Evolutionary conservation across 805 yeast species (phyloP).

Genomic region (Helenozyma baotianmanensis): DNA sequence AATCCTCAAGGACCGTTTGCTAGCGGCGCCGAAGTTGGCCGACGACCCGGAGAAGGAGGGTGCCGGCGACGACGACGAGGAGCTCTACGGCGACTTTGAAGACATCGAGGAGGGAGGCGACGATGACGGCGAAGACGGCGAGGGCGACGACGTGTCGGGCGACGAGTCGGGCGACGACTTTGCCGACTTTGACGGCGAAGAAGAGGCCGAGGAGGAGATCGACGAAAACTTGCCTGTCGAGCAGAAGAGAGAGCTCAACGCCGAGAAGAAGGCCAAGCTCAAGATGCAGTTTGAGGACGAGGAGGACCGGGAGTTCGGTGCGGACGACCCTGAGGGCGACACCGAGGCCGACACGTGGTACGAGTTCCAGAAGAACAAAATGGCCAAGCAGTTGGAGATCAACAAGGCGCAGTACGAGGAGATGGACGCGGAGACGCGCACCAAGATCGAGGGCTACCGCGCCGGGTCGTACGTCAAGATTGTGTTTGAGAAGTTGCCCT

Average conservation of each 20-base stretch:
- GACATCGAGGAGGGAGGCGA: constrained; percentile 31
- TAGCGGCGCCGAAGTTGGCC: constrained; percentile 47
- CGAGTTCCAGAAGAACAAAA: constrained; percentile 92
- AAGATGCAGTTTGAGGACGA: constrained; percentile 87
- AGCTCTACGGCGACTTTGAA: constrained; percentile 36
- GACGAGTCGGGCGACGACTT: constrained; percentile 35
- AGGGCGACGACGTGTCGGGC: constrained; percentile 19
- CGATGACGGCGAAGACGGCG: constrained; percentile 27
- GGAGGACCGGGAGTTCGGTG: constrained; percentile 60
- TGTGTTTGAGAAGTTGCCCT: constrained; percentile 78
- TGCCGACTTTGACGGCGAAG: constrained; percentile 52
- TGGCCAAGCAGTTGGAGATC: constrained; percentile 93
- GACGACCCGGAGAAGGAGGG: constrained; percentile 26
- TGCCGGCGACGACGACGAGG: constrained; percentile 40
- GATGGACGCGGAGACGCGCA: constrained; percentile 73
- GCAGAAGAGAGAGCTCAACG: constrained; percentile 74
- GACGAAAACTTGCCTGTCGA: constrained; percentile 51
- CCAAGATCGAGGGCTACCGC: constrained; percentile 81
- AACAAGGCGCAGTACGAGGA: constrained; percentile 74
- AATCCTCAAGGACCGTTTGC: constrained; percentile 43
- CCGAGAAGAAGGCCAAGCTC: constrained; percentile 83
- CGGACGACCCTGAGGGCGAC: constrained; percentile 70
- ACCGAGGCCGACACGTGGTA: constrained; percentile 93
- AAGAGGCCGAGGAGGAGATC: constrained; percentile 40
- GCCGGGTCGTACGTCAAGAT: constrained; percentile 93